Percentiles rank a stretch among this genome's conserved stretches.
Conservation (phyloP, 108 stramenopile genomes). For the Nitzschia putrida region DNA sequence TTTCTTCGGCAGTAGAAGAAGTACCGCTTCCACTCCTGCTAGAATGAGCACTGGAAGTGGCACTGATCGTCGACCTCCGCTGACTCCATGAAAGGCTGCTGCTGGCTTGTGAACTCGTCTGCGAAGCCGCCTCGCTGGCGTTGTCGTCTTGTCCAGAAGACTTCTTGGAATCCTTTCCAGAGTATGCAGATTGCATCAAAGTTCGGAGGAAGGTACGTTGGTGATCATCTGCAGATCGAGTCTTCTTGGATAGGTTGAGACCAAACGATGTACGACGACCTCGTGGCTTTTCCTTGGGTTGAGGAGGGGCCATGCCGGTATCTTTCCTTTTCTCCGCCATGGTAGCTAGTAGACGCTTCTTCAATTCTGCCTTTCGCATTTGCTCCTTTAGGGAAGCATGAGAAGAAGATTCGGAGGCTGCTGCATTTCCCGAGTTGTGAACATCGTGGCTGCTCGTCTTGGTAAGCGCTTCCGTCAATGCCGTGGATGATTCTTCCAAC, state of each 20-base stretch:
- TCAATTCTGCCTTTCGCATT: slow-evolving; percentile 9
- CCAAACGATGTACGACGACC: slow-evolving; percentile 2
- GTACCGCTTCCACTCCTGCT: not conserved
- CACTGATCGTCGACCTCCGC: not conserved
- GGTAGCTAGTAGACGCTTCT: slow-evolving; percentile 9
- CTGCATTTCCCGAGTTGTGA: not conserved
- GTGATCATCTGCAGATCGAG: slow-evolving; percentile 9
- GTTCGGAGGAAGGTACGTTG: slow-evolving; percentile 20
- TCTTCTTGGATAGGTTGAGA: slow-evolving; percentile 11
- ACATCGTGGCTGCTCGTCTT: slow-evolving; percentile 19
- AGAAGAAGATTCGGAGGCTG: not conserved
- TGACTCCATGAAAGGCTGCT: not conserved
- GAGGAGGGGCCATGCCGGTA: slow-evolving; percentile 1
- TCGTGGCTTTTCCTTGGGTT: not conserved
- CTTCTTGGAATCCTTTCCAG: not conserved
- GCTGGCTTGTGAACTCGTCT: not conserved
- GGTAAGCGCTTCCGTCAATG: slow-evolving; percentile 17
- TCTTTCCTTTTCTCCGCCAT: slow-evolving; percentile 17
- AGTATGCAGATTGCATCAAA: slow-evolving; percentile 21
- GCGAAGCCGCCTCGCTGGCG: not conserved
- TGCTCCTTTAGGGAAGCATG: not conserved
- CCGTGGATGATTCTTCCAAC: slow-evolving; percentile 8
- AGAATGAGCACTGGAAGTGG: too few relatives aligned
- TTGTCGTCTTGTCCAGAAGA: not conserved
- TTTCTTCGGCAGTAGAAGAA: slow-evolving; percentile 15